Evolutionary conservation across 2,329 filamentous ascomycete genomes (phyloP).

Genomic region (Hypoxylon sp.): DNA sequence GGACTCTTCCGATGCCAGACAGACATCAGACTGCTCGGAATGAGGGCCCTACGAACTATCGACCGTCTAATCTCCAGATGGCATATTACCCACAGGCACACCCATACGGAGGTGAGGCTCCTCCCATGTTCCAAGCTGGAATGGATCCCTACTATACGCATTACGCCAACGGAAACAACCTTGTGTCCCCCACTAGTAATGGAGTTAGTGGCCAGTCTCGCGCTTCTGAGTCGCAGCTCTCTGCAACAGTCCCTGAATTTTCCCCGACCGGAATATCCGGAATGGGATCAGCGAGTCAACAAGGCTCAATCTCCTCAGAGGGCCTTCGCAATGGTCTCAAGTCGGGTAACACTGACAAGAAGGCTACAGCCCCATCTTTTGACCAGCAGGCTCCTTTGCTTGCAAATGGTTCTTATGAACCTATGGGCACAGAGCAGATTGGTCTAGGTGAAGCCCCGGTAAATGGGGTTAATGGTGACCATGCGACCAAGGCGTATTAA

Average conservation of each 20-base stretch:
- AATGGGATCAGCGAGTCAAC: constrained; percentile 18
- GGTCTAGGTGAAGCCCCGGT: not conserved
- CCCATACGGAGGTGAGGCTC: constrained; percentile 42
- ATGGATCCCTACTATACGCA: constrained; percentile 43
- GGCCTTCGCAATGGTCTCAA: constrained; percentile 4
- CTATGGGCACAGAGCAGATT: constrained; percentile 1
- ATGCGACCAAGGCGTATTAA: constrained; percentile 12
- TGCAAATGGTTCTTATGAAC: constrained; percentile 13
- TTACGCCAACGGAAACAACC: constrained; percentile 46
- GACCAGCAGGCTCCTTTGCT: constrained; percentile 8
- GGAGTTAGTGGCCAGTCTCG: constrained; percentile 41
- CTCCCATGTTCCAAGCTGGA: constrained; percentile 44
- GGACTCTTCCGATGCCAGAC: constrained; percentile 75
- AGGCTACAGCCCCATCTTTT: constrained; percentile 1
- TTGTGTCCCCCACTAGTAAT: constrained; percentile 38
- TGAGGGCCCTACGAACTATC: constrained; percentile 64
- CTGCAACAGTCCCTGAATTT: constrained; percentile 71
- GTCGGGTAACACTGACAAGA: constrained; percentile 14
- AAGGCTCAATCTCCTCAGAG: constrained; percentile 16
- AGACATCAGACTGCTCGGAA: constrained; percentile 78
- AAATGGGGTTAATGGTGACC: constrained; percentile 15
- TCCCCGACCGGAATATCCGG: constrained; percentile 51
- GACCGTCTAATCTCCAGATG: constrained; percentile 42
- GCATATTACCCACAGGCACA: constrained; percentile 35
- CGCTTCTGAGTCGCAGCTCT: constrained; percentile 60